Percentiles rank a stretch among this genome's conserved stretches.
These are phyloP conservation scores for Globisporangium paroecandrum DNA, from an alignment of 352 stramenopile genomes.

Conservation along the genomic window DNA sequence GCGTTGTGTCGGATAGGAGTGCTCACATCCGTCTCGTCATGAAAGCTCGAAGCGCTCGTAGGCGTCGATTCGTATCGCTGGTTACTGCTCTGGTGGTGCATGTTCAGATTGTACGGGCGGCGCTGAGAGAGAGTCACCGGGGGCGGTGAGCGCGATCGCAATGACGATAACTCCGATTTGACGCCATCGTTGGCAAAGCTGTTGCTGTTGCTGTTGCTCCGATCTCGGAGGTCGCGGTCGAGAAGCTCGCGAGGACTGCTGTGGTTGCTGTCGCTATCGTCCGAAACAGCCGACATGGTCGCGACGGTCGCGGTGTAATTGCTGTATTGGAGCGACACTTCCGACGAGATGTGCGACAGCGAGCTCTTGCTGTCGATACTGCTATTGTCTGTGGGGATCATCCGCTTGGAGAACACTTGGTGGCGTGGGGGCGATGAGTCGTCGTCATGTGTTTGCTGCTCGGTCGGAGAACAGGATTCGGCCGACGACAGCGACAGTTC, in stretches of 20 bases:
- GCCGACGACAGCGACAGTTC: background rate
- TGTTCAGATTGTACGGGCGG: background rate
- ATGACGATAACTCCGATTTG: background rate
- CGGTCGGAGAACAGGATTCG: background rate
- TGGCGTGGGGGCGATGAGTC: background rate
- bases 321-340: background rate
- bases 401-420: background rate
- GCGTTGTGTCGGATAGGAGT: background rate
- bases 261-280: background rate
- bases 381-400: background rate
- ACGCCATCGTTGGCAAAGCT: background rate
- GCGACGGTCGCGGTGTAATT: background rate
- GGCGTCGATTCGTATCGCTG: background rate
- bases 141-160: background rate
- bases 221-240: background rate
- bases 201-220: background rate
- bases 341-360: background rate
- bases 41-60: background rate
- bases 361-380: background rate
- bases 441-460: background rate
- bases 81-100: background rate
- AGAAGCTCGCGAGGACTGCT: background rate
- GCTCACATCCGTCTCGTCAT: background rate
- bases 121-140: background rate
- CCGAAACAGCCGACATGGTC: background rate